phyloP scores from a whole-genome alignment of 1,284 basidiomycete genomes.

The Puccinia polysora region DNA sequence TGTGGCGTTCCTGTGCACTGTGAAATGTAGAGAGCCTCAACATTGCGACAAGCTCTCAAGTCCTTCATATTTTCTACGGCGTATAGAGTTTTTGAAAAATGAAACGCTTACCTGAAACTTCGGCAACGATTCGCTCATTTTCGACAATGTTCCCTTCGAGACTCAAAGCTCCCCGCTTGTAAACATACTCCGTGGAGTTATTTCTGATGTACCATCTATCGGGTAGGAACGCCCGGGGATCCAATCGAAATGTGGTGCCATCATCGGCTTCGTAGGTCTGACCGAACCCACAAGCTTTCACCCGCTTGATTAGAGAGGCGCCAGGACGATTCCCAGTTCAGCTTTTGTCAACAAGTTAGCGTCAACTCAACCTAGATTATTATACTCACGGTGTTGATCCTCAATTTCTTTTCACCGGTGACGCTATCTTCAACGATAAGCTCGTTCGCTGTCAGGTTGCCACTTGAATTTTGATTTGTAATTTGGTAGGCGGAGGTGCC shows the following conservation, averaged over 20 bases:
- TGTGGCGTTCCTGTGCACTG: no score
- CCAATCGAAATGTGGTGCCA: not conserved
- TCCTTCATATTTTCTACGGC: not conserved
- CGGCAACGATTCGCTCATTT: constrained; percentile 5
- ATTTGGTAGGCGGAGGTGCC: no score
- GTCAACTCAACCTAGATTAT: no score
- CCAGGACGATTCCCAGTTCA: no score
- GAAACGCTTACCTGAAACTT: not conserved
- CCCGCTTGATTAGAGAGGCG: no score
- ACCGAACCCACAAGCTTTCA: not conserved
- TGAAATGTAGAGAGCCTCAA: not conserved
- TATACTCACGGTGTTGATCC: no score
- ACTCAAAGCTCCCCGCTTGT: not conserved
- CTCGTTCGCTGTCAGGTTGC: no score
- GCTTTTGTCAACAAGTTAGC: no score
- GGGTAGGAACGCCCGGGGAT: not conserved
- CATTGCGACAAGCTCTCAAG: not conserved
- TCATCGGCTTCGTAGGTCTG: not conserved
- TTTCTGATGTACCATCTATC: constrained; percentile 4
- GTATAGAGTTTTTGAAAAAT: not conserved
- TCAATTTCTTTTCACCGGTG: no score
- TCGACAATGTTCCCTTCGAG: constrained; percentile 9
- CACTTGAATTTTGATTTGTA: no score
- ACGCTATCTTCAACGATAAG: no score
- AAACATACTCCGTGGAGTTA: not conserved